Evolutionary conservation across 495 filamentous ascomycete species (phyloP).

Genomic region (Opeltia flavorubescens): DNA sequence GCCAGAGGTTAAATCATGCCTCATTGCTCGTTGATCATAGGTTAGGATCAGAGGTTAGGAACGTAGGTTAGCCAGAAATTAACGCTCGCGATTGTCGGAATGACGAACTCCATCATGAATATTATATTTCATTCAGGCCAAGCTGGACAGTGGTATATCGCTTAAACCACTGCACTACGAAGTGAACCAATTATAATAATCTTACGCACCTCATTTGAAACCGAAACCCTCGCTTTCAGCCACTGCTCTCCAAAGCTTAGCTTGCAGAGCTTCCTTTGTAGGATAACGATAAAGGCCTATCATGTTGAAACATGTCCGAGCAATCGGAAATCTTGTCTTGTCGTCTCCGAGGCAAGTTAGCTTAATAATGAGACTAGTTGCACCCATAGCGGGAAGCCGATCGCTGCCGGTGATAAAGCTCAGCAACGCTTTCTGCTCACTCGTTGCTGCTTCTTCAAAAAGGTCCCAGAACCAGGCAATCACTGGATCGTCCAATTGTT

Average conservation of each 20-base stretch:
- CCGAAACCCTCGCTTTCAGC: slow-evolving; percentile 89
- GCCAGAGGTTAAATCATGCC: too few relatives aligned
- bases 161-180: neutral
- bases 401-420: slow-evolving; percentile 91
- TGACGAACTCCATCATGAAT: too few relatives aligned
- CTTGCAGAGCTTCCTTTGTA: slow-evolving; percentile 49
- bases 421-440: slow-evolving; percentile 62
- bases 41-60: too few relatives aligned
- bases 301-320: slow-evolving; percentile 86
- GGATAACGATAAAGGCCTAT: slow-evolving; percentile 62
- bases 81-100: too few relatives aligned
- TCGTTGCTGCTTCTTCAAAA: slow-evolving; percentile 50
- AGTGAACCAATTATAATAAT: too few relatives aligned
- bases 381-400: slow-evolving; percentile 82
- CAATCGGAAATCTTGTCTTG: slow-evolving; percentile 60
- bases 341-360: slow-evolving; percentile 59
- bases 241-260: slow-evolving; percentile 72
- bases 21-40: too few relatives aligned
- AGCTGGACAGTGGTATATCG: neutral
- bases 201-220: slow-evolving; percentile 53
- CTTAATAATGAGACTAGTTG: slow-evolving; percentile 64
- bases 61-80: too few relatives aligned
- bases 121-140: too few relatives aligned
- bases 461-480: slow-evolving; percentile 84
- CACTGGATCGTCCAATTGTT: slow-evolving; percentile 44